Conservation (phyloP, 2,329 filamentous ascomycete species). For the Gaeumannomyces sp. region DNA sequence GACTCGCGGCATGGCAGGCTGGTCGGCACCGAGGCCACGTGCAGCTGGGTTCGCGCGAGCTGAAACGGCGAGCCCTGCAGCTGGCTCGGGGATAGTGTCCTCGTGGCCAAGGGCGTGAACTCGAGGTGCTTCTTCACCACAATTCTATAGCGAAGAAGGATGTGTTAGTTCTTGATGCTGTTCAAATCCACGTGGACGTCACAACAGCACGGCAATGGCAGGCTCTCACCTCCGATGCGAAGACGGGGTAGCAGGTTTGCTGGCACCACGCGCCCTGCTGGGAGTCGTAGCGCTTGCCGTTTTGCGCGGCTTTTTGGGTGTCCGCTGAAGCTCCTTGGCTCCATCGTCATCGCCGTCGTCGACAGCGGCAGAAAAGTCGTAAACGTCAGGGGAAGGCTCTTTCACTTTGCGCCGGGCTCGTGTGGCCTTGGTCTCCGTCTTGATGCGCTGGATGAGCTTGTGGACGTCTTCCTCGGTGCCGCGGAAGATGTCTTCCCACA, state of each 20-base stretch:
- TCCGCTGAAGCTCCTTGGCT: conserved; percentile 27
- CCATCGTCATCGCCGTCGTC: conserved; percentile 28
- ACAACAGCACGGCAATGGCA: conserved; percentile 36
- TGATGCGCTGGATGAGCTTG: conserved; percentile 59
- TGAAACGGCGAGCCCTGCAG: conserved; percentile 84
- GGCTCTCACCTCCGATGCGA: conserved; percentile 33
- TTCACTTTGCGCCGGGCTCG: conserved; percentile 37
- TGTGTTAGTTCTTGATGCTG: conserved; percentile 22
- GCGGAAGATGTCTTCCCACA: conserved; percentile 79
- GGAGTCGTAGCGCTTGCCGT: conserved; percentile 40
- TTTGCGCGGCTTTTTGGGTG: conserved; percentile 26
- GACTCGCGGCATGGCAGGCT: conserved; percentile 86
- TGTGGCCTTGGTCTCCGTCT: conserved; percentile 66
- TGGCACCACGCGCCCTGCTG: conserved; percentile 48
- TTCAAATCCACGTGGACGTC: conserved; percentile 8
- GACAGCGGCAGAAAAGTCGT: conserved; percentile 16
- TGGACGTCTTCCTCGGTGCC: conserved; percentile 61
- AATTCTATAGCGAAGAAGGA: conserved; percentile 34
- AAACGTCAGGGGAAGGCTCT: conserved; percentile 16
- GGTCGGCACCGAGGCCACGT: conserved; percentile 87
- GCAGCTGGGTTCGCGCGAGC: conserved; percentile 77
- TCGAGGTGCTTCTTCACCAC: conserved; percentile 82
- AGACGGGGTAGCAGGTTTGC: conserved; percentile 34
- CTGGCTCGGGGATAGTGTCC: conserved; percentile 69
- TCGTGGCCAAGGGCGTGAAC: conserved; percentile 90